Evolutionary conservation across 257 asterid species (phyloP), one percentile per base, ranked within the genome.

Genomic region (Datura wrightii): DNA sequence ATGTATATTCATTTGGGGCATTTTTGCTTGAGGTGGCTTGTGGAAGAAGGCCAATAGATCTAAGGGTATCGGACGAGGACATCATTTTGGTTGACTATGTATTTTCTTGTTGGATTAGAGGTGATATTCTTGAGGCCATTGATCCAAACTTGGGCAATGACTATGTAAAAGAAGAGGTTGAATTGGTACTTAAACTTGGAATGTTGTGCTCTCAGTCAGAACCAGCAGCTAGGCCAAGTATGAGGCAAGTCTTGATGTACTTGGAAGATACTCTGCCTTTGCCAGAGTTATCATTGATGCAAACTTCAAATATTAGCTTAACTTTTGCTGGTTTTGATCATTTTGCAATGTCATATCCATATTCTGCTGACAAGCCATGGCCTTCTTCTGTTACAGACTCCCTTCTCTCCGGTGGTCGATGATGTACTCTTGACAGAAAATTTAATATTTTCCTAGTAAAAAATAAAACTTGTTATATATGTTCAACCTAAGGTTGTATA

Each of bases 1-100:
- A 93, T 55, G 96, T 92, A 46, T 93, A 87, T 44, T 93, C 92
- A 1, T 93, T 92, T 79, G 97, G 97, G 36, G 93, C 93, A 0
- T 90, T 92, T 65, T 58, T 92, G 78, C 97, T 92, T 2, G 97
- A 94, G 83, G 97, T 94, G 4, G 92, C 81, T 0, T 90, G 92
- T 37, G 97, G 97, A 16, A 86, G 93, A 86, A 91, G 97, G 86
- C 97, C 97, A 0, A 84, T 92, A 0, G 92, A 92, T 3, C 87
- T 90, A 3, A 86, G 79, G 24, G 87, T 84, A 2, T 10, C 82
- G 0, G 7, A 70, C 0, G 92, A 90, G 1, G 87, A 85, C 10
- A 13, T 85, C 0, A 87, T 92, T 42, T 66, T 94, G 88, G 80
- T 91, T 3, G 97, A 94, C 10, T 89, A 89, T 89, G 95, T 94